phyloP scores from a whole-genome alignment of 202 grass and related monocot species.

The Zoysia matrella region DNA sequence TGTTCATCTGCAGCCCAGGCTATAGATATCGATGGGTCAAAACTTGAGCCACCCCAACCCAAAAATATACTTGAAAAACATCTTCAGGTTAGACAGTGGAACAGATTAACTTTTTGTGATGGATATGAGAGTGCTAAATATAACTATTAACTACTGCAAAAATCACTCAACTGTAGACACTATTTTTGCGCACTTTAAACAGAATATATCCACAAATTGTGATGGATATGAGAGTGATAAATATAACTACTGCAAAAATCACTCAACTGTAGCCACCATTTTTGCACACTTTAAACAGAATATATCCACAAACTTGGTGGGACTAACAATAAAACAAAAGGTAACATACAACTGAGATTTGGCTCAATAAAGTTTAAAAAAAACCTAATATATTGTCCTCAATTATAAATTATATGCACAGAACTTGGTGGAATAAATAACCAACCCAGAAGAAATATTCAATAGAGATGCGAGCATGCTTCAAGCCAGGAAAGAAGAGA shows the following conservation, averaged over 20 bases:
- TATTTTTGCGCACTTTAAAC: background rate
- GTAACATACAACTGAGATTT: background rate
- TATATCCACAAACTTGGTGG: background rate
- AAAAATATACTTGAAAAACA: background rate
- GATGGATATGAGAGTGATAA: background rate
- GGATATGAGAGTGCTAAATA: background rate
- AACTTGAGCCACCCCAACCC: too few species aligned
- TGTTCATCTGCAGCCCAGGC: too few species aligned
- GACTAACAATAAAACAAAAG: background rate
- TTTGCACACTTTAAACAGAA: background rate
- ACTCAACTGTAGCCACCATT: background rate
- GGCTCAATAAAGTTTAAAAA: background rate
- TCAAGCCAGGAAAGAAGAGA: too few species aligned
- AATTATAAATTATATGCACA: background rate
- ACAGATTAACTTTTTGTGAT: background rate
- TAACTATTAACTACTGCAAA: background rate
- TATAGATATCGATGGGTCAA: too few species aligned
- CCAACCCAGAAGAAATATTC: background rate
- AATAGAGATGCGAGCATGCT: background rate
- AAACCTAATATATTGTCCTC: background rate
- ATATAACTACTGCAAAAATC: background rate
- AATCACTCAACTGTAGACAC: background rate
- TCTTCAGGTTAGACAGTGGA: background rate
- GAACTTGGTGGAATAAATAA: background rate
- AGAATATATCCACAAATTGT: background rate